Percentiles rank a stretch among this genome's conserved stretches.
Conservation (phyloP, 306 rosid species). For the Lathyrus aphaca region DNA sequence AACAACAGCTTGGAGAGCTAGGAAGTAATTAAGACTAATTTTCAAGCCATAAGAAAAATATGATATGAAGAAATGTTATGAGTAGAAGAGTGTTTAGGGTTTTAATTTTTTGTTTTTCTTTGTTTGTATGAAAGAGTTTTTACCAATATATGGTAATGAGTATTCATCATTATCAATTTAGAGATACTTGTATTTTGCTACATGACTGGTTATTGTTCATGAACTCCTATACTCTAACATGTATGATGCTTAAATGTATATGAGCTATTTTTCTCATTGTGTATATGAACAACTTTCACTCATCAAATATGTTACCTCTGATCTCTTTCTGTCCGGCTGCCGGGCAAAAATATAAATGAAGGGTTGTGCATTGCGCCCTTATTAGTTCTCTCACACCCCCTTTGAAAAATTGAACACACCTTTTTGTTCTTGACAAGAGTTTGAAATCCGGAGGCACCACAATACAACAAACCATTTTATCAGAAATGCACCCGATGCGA, state of each 20-base stretch:
- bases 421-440: too few species aligned
- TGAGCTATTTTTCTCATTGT: conserved; percentile 17
- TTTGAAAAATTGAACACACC: too few species aligned
- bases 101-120: conserved; percentile 27
- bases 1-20: conserved; percentile 83
- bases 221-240: conserved; percentile 23
- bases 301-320: too few species aligned
- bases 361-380: too few species aligned
- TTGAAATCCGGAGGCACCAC: too few species aligned
- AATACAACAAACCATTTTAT: too few species aligned
- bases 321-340: too few species aligned
- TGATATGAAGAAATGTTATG: conserved; percentile 32
- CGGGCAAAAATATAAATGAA: too few species aligned
- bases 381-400: too few species aligned
- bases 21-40: conserved; percentile 49
- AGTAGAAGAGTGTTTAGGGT: conserved; percentile 30
- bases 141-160: conserved; percentile 42
- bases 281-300: too few species aligned
- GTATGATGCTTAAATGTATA: conserved; percentile 10
- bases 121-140: conserved; percentile 46
- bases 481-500: too few species aligned
- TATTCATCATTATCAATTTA: conserved; percentile 39
- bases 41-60: conserved; percentile 26
- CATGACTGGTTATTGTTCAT: conserved; percentile 25
- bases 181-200: conserved; percentile 36